Percentiles rank a stretch among this genome's conserved stretches.
Evolutionary conservation across 2,329 filamentous ascomycete genomes (phyloP).

Genomic region (Colletotrichum spaethianum): DNA sequence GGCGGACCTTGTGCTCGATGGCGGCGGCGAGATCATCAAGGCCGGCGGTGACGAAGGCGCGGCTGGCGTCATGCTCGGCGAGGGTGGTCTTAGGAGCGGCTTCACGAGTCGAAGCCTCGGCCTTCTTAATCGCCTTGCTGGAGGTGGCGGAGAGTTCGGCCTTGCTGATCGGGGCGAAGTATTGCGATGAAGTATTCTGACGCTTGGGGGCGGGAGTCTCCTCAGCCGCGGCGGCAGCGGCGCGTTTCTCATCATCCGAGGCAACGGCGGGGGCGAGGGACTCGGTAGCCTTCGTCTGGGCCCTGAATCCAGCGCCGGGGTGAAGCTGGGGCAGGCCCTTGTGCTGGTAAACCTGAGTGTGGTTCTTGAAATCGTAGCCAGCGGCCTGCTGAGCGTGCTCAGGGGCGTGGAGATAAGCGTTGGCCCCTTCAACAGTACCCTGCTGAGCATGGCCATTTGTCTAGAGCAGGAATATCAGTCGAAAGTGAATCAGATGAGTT

Average conservation of each 20-base stretch:
- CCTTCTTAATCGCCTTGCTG: not conserved
- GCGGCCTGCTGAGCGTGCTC: not conserved
- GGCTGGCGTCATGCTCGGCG: slow-evolving; percentile 2
- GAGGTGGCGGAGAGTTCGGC: not conserved
- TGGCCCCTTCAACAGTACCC: not conserved
- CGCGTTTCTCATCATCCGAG: not conserved
- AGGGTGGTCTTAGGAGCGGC: not conserved
- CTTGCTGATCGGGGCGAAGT: not conserved
- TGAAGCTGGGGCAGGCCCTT: slow-evolving; percentile 7
- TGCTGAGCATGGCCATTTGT: not conserved
- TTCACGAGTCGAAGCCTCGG: not conserved
- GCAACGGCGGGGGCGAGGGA: too few relatives aligned
- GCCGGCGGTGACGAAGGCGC: not conserved
- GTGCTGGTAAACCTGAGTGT: not conserved
- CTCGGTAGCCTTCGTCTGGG: not conserved
- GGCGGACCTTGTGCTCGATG: not conserved
- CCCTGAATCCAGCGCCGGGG: not conserved
- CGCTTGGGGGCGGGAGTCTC: not conserved
- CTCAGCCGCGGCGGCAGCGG: not conserved
- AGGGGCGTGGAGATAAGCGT: not conserved
- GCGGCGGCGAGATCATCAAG: not conserved
- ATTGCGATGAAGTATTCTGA: not conserved
- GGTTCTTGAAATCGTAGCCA: not conserved
- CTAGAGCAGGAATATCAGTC: not conserved
- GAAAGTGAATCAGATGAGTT: not conserved